Conservation (phyloP, 345 rosid species). For the Citrus medica region DNA sequence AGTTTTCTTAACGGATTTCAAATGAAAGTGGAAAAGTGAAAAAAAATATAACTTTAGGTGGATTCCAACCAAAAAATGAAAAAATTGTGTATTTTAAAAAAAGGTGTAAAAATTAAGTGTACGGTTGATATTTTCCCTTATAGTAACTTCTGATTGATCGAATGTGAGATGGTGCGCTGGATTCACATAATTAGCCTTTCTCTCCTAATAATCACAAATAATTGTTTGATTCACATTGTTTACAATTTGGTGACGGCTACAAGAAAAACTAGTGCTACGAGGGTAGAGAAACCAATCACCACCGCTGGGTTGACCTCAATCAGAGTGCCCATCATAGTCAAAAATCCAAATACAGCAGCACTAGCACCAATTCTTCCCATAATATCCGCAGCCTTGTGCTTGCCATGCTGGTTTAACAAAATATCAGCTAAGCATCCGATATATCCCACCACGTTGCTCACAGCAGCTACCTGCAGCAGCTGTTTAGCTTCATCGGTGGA, state of each 20-base stretch:
- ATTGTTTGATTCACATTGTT: background rate
- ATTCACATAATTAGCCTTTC: too few relatives aligned
- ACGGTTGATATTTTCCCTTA: too few relatives aligned
- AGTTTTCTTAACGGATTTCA: too few relatives aligned
- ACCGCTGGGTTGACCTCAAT: background rate
- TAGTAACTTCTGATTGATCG: too few relatives aligned
- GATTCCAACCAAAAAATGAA: too few relatives aligned
- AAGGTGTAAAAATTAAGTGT: too few relatives aligned
- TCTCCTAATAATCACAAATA: too few relatives aligned
- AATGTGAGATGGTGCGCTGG: too few relatives aligned
- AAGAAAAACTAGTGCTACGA: background rate
- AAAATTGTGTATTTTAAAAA: too few relatives aligned
- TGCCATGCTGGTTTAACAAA: background rate
- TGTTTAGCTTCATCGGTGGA: background rate
- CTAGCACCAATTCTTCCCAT: background rate
- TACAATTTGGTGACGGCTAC: background rate
- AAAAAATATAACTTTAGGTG: too few relatives aligned
- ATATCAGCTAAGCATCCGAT: background rate
- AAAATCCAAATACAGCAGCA: background rate
- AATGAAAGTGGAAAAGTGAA: too few relatives aligned
- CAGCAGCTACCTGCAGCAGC: background rate
- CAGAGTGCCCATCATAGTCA: background rate
- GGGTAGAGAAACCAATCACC: background rate
- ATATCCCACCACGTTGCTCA: constrained; percentile 2
- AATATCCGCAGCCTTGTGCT: background rate